Evolutionary conservation across 768 basidiomycete genomes (phyloP).

Genomic region (Amanita inopinata): DNA sequence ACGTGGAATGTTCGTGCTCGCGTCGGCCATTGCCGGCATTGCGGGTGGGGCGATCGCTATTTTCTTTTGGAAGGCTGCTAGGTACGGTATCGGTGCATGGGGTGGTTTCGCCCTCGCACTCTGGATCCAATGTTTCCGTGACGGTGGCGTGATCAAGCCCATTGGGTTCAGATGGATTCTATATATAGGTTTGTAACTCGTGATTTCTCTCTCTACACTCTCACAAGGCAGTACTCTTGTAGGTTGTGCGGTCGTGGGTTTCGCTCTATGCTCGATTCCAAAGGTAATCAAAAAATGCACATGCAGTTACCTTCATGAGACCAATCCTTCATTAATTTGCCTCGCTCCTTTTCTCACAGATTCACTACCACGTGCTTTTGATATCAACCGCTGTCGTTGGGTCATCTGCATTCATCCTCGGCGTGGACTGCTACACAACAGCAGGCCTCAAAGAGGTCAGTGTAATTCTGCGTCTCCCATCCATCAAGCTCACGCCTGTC

Average conservation of each 20-base stretch:
- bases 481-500: conserved; percentile 9
- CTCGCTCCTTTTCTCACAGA: conserved; percentile 21
- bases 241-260: conserved; percentile 70
- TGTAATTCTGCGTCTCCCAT: conserved; percentile 10
- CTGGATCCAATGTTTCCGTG: conserved; percentile 78
- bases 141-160: conserved; percentile 71
- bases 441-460: conserved; percentile 87
- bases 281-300: conserved; percentile 28
- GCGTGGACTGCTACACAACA: conserved; percentile 89
- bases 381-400: conserved; percentile 86
- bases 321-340: too few relatives aligned
- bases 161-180: conserved; percentile 85
- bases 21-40: conserved; percentile 69
- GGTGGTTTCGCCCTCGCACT: conserved; percentile 82
- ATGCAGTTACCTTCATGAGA: too few relatives aligned
- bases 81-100: conserved; percentile 76
- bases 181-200: conserved; percentile 55
- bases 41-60: conserved; percentile 80
- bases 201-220: conserved; percentile 8
- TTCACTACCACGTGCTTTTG: conserved; percentile 83
- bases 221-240: conserved; percentile 13
- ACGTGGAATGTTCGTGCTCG: conserved; percentile 85
- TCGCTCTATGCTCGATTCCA: conserved; percentile 77
- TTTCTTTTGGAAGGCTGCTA: conserved; percentile 88
- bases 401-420: conserved; percentile 82